phyloP scores from a whole-genome alignment of 176 grass and related monocot genomes.

The Elaeis guineensis region DNA sequence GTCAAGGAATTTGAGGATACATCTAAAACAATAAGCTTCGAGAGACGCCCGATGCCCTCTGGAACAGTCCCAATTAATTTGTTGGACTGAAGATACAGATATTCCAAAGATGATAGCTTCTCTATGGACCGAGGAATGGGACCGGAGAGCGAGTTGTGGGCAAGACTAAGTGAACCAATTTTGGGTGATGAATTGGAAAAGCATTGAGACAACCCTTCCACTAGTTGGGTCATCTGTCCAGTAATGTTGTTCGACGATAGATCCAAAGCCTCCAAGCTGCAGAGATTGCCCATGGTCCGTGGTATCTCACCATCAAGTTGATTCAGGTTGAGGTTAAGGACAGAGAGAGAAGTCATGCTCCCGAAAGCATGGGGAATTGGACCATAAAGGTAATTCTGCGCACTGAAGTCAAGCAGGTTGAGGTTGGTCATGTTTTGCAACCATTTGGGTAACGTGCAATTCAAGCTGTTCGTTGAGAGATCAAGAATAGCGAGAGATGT shows the following conservation, averaged over 20 bases:
- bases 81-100: conserved; percentile 5
- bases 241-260: background rate
- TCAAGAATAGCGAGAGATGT: conserved; percentile 14
- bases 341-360: conserved; percentile 18
- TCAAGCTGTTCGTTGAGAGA: background rate
- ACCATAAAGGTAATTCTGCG: background rate
- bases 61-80: conserved; percentile 15
- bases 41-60: conserved; percentile 2
- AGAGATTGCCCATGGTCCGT: background rate
- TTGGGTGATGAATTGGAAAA: background rate
- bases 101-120: background rate
- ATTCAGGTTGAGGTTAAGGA: background rate
- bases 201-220: background rate
- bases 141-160: background rate
- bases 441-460: conserved; percentile 8
- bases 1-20: background rate
- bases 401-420: background rate
- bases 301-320: background rate
- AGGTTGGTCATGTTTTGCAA: conserved; percentile 12
- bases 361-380: background rate
- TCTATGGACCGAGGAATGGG: background rate
- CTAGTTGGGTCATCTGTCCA: background rate
- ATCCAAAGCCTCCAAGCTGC: background rate
- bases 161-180: conserved; percentile 1
- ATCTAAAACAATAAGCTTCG: background rate